Percentiles rank a stretch among this genome's conserved stretches.
Evolutionary conservation across 2,329 filamentous ascomycete species (phyloP).

Genomic region (Colletotrichum sp.): DNA sequence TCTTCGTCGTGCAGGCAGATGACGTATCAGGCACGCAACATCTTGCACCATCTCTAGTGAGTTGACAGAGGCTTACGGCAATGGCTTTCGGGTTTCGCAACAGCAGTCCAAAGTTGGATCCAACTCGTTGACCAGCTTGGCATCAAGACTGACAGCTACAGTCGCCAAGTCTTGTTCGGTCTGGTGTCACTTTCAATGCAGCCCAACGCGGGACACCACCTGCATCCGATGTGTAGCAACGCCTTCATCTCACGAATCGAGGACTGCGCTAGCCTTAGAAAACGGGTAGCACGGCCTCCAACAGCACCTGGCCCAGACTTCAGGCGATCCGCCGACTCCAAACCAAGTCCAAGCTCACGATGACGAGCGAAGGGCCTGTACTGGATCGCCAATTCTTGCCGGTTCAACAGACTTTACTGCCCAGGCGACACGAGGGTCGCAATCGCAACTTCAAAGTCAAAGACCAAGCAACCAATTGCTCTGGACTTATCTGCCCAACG

Average conservation of each 20-base stretch:
- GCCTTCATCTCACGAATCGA: not conserved
- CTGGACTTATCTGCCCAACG: not conserved
- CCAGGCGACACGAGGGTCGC: not conserved
- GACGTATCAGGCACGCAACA: not conserved
- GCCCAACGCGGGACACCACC: not conserved
- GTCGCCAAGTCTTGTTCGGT: not conserved
- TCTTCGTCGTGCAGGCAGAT: not conserved
- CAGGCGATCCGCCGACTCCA: not conserved
- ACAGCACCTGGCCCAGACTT: not conserved
- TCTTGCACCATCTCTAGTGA: not conserved
- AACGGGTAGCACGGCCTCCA: not conserved
- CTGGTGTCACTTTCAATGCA: not conserved
- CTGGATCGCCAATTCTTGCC: not conserved
- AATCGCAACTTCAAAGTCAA: not conserved
- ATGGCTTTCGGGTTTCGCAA: not conserved
- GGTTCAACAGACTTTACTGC: not conserved
- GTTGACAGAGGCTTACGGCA: not conserved
- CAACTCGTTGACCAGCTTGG: not conserved
- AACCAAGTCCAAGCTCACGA: not conserved
- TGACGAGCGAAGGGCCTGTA: not conserved
- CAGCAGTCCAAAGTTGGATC: not conserved
- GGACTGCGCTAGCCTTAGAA: not conserved
- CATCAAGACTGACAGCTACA: accelerated
- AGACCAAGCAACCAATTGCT: not conserved
- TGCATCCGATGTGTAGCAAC: not conserved